Conservation (phyloP, 306 rosid genomes). For the Rubus idaeus region DNA sequence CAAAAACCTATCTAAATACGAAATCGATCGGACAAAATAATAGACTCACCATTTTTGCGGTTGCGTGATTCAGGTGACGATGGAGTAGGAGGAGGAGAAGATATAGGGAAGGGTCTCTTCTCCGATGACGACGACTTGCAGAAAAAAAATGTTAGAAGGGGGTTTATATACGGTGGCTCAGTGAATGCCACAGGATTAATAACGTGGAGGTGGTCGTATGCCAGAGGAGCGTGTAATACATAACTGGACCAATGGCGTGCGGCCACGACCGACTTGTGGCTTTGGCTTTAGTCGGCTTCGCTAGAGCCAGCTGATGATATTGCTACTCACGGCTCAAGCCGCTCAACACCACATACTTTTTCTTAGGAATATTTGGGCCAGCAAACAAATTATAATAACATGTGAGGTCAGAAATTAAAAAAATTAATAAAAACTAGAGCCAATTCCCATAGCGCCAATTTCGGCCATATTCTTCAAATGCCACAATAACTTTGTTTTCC, state of each 20-base stretch:
- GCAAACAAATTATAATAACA: background rate
- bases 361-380: background rate
- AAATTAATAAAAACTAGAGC: no score
- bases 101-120: conserved; percentile 18
- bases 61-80: background rate
- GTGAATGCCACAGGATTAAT: conserved; percentile 10
- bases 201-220: conserved; percentile 17
- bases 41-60: conserved; percentile 27
- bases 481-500: no score
- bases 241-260: background rate
- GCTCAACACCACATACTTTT: background rate
- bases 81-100: conserved; percentile 15
- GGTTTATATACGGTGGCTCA: conserved; percentile 13
- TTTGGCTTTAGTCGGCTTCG: background rate
- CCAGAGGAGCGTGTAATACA: background rate
- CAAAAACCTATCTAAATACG: background rate
- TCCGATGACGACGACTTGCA: conserved; percentile 25
- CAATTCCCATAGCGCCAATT: no score
- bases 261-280: conserved; percentile 19
- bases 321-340: conserved; percentile 1
- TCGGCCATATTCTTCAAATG: no score
- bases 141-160: background rate
- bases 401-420: background rate
- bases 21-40: background rate
- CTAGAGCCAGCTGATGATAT: background rate